Evolutionary conservation across 164 flowering plant species (phyloP), one percentile per base, ranked within the genome.

Genomic region (Aristolochia fimbriata): DNA sequence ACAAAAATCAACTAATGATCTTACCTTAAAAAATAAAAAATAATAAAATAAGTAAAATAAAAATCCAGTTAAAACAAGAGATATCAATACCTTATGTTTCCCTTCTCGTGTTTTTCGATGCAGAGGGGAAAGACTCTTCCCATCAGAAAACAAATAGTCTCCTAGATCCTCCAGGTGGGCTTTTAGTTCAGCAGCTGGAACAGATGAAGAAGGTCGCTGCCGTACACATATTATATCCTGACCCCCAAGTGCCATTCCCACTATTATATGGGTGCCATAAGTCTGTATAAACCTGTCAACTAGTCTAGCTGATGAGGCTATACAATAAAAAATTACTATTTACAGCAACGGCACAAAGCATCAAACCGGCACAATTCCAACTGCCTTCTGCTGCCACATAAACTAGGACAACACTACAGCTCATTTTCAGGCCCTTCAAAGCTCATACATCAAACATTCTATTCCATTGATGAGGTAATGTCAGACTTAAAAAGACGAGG

Each of bases 181-280:
- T 69, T 81, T 80, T 51, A 90, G 81, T 45, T 90, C 92, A 60
- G 92, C 72, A 57, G 88, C 75, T 25, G 85, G 79, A 71, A 90
- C 75, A 6, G 83, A 51, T 52, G 97, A 90, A 12, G 88, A 74
- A 60, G 73, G 80, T 63, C 51, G 80, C 73, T 90, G 95, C 59
- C 83, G 81, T 23, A 84, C 79, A 67, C 84, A 90, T 31, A 90
- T 57, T 66, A 90, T 59, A 78, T 90, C 95, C 66, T 85, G 92
- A 68, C 97, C 97, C 60, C 97, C 97, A 72, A 87, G 69, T 24
- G 79, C 86, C 84, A 85, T 73, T 51, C 97, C 97, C 20, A 89
- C 84, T 57, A 89, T 78, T 62, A 89, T 77, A 62, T 89, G 97
- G 43, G 97, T 89, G 57, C 97, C 97, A 68, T 82, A 89, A n/a